A percentile compares a stretch with the other conserved stretches of the same genome.
phyloP scores from a whole-genome alignment of 2,329 filamentous ascomycete species.

The Calonectria hawksworthii region DNA sequence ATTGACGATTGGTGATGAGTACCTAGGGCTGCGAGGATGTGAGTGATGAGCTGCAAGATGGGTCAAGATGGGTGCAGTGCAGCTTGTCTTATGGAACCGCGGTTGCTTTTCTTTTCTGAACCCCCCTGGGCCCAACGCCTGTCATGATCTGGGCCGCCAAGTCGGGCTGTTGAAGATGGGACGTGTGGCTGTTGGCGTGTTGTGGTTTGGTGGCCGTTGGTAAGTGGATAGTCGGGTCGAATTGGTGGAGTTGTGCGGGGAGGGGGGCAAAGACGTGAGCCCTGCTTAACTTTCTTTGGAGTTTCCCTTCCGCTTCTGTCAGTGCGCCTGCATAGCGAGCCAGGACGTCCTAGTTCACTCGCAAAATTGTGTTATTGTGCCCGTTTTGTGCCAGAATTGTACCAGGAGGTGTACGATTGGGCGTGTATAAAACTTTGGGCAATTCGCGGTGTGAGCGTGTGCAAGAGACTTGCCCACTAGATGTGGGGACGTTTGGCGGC shows the following conservation, averaged over 20 bases:
- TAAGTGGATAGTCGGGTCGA: constrained; percentile 25
- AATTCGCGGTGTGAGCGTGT: constrained; percentile 7
- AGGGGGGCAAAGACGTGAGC: not conserved
- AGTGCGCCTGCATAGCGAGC: not conserved
- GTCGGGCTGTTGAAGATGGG: constrained; percentile 24
- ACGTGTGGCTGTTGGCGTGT: constrained; percentile 20
- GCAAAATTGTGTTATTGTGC: not conserved
- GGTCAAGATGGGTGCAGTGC: constrained; percentile 18
- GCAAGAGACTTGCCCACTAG: not conserved
- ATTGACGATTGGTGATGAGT: constrained; percentile 22
- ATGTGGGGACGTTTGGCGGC: constrained; percentile 13
- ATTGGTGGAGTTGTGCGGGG: constrained; percentile 27
- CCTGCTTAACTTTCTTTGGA: not conserved
- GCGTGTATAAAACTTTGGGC: constrained; percentile 1
- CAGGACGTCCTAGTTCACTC: not conserved
- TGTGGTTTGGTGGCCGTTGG: constrained; percentile 27
- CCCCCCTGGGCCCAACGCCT: constrained; percentile 6
- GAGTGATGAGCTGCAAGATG: constrained; percentile 2
- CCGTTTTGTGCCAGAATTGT: not conserved
- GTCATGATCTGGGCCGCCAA: constrained; percentile 24
- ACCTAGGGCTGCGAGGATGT: constrained; percentile 13
- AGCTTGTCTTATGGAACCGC: constrained; percentile 26
- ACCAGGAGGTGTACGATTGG: not conserved
- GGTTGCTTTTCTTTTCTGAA: constrained; percentile 6
- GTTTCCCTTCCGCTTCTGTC: not conserved